phyloP scores from a whole-genome alignment of 805 yeast genomes.

The Nakazawaea wickerhamii region DNA sequence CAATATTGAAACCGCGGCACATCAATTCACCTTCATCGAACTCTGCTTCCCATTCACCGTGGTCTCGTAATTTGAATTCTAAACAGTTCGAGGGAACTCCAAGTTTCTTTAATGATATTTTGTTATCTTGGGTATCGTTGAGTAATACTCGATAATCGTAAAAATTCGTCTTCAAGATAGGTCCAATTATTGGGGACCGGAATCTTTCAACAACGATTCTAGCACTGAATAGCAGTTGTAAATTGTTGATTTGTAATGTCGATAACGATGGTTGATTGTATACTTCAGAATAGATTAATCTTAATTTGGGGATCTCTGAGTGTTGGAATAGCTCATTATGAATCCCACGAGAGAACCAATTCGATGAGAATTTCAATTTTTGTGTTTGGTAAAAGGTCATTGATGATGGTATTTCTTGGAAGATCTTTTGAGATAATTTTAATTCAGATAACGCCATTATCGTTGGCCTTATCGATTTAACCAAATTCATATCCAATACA shows the following conservation, averaged over 20 bases:
- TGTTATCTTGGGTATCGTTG: constrained; percentile 14
- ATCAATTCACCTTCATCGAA: constrained; percentile 45
- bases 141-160: constrained; percentile 55
- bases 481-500: constrained; percentile 15
- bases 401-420: too few relatives aligned
- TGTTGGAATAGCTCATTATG: constrained; percentile 31
- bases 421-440: constrained; percentile 21
- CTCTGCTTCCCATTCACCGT: constrained; percentile 25
- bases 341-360: constrained; percentile 44
- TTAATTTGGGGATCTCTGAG: constrained; percentile 22
- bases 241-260: constrained; percentile 23
- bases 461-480: constrained; percentile 22
- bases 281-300: constrained; percentile 38
- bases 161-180: constrained; percentile 52
- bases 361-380: constrained; percentile 30
- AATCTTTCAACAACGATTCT: constrained; percentile 49
- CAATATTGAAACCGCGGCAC: constrained; percentile 63
- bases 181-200: constrained; percentile 45
- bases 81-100: constrained; percentile 59
- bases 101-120: constrained; percentile 23
- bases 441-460: constrained; percentile 26
- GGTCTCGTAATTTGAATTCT: constrained; percentile 49
- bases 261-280: constrained; percentile 17
- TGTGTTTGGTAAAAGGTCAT: constrained; percentile 19
- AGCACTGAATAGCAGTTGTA: constrained; percentile 41